A percentile compares a stretch with the other conserved stretches of the same genome.
Conservation (phyloP, 331 rosid species). For the Rhamnella rubrinervis region DNA sequence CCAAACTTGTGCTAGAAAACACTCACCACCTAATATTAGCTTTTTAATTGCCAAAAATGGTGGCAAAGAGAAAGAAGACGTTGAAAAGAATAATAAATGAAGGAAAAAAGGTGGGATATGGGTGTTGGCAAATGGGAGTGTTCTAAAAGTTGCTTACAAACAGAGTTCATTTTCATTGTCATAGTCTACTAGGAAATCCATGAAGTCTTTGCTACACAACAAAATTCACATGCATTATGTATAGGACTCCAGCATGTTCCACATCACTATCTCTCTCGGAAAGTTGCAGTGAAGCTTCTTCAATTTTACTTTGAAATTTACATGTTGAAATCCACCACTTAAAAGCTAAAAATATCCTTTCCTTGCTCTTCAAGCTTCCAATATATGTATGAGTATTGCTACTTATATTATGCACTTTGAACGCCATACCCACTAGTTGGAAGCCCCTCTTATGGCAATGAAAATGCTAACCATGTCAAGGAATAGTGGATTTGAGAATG, state of each 20-base stretch:
- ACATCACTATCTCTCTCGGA: constrained; percentile 38
- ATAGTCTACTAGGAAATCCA: constrained; percentile 42
- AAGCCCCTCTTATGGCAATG: constrained; percentile 25
- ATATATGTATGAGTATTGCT: background rate
- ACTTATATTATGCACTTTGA: background rate
- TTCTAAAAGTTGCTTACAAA: constrained; percentile 16
- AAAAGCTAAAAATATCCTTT: constrained; percentile 25
- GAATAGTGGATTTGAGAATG: constrained; percentile 30
- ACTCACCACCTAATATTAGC: too few species aligned
- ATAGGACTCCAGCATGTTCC: constrained; percentile 27
- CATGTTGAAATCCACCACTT: constrained; percentile 11
- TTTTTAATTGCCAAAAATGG: too few species aligned
- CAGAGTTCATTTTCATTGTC: constrained; percentile 13
- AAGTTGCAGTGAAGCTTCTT: constrained; percentile 23
- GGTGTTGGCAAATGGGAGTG: background rate
- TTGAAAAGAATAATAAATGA: background rate
- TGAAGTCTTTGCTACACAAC: constrained; percentile 31
- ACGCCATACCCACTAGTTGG: too few species aligned
- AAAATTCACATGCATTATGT: constrained; percentile 49
- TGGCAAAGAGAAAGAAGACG: background rate
- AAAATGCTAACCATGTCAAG: constrained; percentile 36
- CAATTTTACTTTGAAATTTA: constrained; percentile 29
- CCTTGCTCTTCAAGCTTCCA: constrained; percentile 41
- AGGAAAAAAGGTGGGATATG: too few species aligned
- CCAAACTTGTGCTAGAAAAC: too few species aligned